Base-by-base conservation (phyloP, 768 basidiomycete genomes). In the Calocybe cyanea region DNA sequence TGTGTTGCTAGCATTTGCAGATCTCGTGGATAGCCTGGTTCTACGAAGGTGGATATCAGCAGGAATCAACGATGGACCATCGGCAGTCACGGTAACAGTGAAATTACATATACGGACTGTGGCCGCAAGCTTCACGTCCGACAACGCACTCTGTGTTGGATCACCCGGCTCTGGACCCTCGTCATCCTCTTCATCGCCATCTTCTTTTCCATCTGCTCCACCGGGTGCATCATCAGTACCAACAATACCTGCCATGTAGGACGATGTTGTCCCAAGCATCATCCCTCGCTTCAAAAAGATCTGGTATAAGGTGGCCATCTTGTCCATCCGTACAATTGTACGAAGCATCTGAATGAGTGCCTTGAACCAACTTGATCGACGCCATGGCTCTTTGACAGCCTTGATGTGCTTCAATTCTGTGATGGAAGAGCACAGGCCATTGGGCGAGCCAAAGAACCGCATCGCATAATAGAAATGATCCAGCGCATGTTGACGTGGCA, bases 401-500 rank as follows among this genome's bases (percentile, higher is more conserved):
- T n/a, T n/a, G n/a, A n/a, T n/a, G n/a, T n/a, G n/a, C n/a, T n/a
- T n/a, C n/a, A n/a, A n/a, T 40, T 53, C 52, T 0, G 48, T 52
- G 23, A 52, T 52, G 13, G 47, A 52, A 1, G 47, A 52, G 32
- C 51, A 51, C 1, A 51, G 36, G 1, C 50, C 35, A 43, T 51
- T 51, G 0, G 50, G 50, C 1, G 45, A 39, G 4, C 46, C 47
- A 48, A 50, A 53, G 2, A 39, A 31, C 4, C 24, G 41, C 2
- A 53, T 50, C 0, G 40, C 31, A 1, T 8, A 5, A 2, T 11
- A 7, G 20, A 44, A 50, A 19, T 53, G 48, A 9, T 20, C 17
- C 1, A 53, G 20, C 2, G 39, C 41, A 18, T 63, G 60, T 47
- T 63, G 60, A 5, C 50, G 49, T 3, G 58, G 60, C 21, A 63